phyloP scores from a whole-genome alignment of 2,329 filamentous ascomycete genomes.

The Aspergillus proliferans region DNA sequence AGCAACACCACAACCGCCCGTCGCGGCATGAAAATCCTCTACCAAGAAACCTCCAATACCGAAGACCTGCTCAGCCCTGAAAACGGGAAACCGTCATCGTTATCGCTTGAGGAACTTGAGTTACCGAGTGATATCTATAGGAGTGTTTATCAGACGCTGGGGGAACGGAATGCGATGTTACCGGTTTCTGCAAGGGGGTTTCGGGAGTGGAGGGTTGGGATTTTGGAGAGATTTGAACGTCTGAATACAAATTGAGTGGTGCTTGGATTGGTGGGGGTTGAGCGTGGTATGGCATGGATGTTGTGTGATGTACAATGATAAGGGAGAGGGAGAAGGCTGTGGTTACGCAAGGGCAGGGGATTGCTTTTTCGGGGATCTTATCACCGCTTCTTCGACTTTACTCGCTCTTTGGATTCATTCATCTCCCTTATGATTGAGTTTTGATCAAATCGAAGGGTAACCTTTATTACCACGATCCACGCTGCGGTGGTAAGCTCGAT shows the following conservation, averaged over 20 bases:
- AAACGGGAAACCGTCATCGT: conserved; percentile 30
- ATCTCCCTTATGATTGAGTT: too few species aligned
- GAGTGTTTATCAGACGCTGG: conserved; percentile 32
- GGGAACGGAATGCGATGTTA: conserved; percentile 38
- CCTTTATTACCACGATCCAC: too few species aligned
- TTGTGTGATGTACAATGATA: background rate
- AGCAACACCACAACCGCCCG: conserved; percentile 31
- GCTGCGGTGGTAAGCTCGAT: too few species aligned
- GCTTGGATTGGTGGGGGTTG: background rate
- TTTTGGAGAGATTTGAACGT: conserved; percentile 44
- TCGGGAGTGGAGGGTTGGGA: conserved; percentile 50
- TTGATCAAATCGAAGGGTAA: too few species aligned
- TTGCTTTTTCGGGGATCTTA: background rate
- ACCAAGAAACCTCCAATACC: conserved; percentile 32
- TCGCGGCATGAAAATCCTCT: conserved; percentile 55
- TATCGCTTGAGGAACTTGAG: conserved; percentile 46
- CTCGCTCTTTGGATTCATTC: too few species aligned
- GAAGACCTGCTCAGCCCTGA: conserved; percentile 32
- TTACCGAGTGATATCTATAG: conserved; percentile 33
- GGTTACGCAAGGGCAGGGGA: background rate
- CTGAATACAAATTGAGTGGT: background rate
- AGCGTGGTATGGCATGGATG: background rate
- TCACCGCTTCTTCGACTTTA: background rate
- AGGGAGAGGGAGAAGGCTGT: background rate
- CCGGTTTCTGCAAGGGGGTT: conserved; percentile 47